A percentile compares a stretch with the other conserved stretches of the same genome.
Evolutionary conservation across 2,329 filamentous ascomycete species (phyloP).

Genomic region (Colletotrichum costaricense): DNA sequence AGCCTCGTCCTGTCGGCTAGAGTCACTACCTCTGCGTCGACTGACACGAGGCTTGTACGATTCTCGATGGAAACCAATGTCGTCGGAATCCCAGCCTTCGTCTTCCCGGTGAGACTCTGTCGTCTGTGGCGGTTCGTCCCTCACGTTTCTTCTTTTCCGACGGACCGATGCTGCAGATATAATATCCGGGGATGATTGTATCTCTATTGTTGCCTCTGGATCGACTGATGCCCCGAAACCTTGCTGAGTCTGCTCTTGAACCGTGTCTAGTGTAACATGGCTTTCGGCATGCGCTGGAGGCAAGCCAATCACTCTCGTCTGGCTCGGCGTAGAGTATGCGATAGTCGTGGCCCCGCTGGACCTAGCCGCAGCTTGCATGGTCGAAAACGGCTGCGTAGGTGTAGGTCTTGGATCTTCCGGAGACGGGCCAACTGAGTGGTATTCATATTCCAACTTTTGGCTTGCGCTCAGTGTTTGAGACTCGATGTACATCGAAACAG

Average conservation of each 20-base stretch:
- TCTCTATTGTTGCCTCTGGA: conserved; percentile 2
- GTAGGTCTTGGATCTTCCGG: conserved; percentile 25
- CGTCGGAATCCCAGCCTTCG: conserved; percentile 34
- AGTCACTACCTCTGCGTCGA: conserved; percentile 32
- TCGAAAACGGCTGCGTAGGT: conserved; percentile 25
- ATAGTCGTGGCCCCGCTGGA: conserved; percentile 48
- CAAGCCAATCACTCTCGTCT: conserved; percentile 25
- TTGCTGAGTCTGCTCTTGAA: neutral
- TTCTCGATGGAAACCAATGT: conserved; percentile 10
- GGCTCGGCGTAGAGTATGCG: conserved; percentile 49
- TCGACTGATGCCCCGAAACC: neutral
- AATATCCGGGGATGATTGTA: conserved; percentile 38
- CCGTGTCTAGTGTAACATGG: neutral
- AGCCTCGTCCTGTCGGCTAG: conserved; percentile 24
- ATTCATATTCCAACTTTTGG: conserved; percentile 53
- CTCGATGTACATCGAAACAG: conserved; percentile 46
- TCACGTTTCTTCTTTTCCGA: conserved; percentile 19
- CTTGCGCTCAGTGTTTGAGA: conserved; percentile 48
- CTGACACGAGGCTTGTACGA: conserved; percentile 26
- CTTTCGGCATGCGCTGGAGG: neutral
- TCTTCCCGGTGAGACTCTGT: neutral
- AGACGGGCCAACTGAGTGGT: conserved; percentile 43
- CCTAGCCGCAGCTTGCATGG: conserved; percentile 20
- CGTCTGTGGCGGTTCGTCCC: neutral
- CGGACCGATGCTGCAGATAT: conserved; percentile 32